phyloP scores from a whole-genome alignment of 345 rosid species.

The Nasturtium officinale region DNA sequence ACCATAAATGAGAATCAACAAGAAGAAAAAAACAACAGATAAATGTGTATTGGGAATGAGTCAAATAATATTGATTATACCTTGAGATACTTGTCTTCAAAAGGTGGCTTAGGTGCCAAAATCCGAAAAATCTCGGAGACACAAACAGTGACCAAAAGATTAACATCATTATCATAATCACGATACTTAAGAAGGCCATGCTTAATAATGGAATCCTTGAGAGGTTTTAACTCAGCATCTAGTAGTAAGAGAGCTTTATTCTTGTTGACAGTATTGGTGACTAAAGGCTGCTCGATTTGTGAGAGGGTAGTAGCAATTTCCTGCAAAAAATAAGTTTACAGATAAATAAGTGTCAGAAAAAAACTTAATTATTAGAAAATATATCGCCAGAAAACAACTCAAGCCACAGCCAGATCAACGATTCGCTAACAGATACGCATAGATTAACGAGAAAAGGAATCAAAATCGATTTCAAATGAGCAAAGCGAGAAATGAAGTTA shows the following conservation, averaged over 20 bases:
- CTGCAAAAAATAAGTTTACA: slow-evolving; percentile 50
- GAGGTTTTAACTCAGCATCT: slow-evolving; percentile 52
- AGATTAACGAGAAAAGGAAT: neutral
- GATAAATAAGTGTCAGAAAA: slow-evolving; percentile 3
- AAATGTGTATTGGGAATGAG: neutral
- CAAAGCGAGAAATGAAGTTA: slow-evolving; percentile 7
- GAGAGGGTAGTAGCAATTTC: slow-evolving; percentile 64
- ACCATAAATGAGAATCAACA: slow-evolving; percentile 2
- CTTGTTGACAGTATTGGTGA: slow-evolving; percentile 44
- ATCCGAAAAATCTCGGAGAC: slow-evolving; percentile 72
- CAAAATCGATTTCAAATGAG: neutral
- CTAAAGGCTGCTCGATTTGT: slow-evolving; percentile 67
- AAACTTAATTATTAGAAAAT: neutral
- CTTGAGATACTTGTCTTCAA: slow-evolving; percentile 70
- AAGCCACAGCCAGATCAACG: slow-evolving; percentile 2
- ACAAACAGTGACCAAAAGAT: slow-evolving; percentile 73
- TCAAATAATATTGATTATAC: slow-evolving; percentile 42
- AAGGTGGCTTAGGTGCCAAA: slow-evolving; percentile 82
- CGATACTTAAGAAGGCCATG: slow-evolving; percentile 59
- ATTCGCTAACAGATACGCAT: neutral
- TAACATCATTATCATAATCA: slow-evolving; percentile 80
- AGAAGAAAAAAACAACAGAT: neutral
- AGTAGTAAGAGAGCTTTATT: slow-evolving; percentile 41
- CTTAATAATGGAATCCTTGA: slow-evolving; percentile 62
- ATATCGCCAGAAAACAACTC: neutral